Evolutionary conservation across 2,329 filamentous ascomycete species (phyloP), one percentile per base, ranked within the genome.

Genomic region (Ophiostoma perfectum): DNA sequence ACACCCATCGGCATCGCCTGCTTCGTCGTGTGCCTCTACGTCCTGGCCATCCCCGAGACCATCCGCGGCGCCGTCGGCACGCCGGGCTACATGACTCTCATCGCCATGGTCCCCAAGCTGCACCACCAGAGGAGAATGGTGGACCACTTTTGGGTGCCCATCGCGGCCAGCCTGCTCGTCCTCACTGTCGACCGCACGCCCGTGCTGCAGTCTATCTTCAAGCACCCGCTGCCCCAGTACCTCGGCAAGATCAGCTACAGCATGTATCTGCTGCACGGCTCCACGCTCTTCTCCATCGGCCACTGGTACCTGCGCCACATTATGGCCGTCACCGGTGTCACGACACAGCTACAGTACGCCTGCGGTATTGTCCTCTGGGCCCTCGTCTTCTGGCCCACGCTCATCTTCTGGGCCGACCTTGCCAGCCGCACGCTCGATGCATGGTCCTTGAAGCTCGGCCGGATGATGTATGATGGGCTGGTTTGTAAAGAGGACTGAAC

Each of bases 261-360:
- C 65, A 74, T 88, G 41, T 88, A 88, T 75, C 80, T 88, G 16
- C 82, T 88, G 78, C 86, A 88, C 74, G 84, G 85, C 0, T 82
- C 83, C 2, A 79, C 82, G 2, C 79, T 84, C 73, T 84, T 86
- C 72, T 80, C 81, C 1, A 72, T 83, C 18, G 84, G 84, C 9
- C 86, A 81, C 75, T 69, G 66, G 68, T 55, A 39, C 7, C 65
- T 49, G 5, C 47, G 64, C 41, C 62, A 63, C 41, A 18, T 52
- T n/a, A 65, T 67, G 3, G 74, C 75, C 12, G 62, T 82, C 39
- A 84, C 81, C 0, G 84, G 84, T 4, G 76, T 77, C 3, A 81
- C 84, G 67, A 80, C 78, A 5, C 44, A 70, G 39, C 58, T 74
- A 67, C 77, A 75, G 72, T 86, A 83, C 74, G 80, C 79, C 67